Base-by-base conservation (phyloP, 768 basidiomycete genomes). In the Agrocybe pediades region DNA sequence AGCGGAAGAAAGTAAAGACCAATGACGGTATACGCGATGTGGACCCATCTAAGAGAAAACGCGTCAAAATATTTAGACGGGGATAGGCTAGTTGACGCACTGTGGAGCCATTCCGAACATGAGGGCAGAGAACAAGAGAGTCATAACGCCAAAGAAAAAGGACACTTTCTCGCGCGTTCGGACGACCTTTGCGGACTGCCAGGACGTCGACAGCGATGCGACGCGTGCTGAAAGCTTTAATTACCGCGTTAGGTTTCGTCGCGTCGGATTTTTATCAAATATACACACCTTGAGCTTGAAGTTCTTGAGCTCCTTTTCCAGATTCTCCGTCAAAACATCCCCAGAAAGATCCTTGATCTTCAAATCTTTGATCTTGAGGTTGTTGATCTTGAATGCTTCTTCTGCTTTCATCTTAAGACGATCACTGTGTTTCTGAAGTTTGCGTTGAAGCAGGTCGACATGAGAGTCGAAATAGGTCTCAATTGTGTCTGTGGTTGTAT, bases 391-490 rank as follows among this genome's bases (percentile, higher is more conserved):
- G 62, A 92, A 83, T 3, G 87, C 85, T 60, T 88, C 86, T 60
- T 92, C 92, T 0, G 95, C 94, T 60, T 84, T 84, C 67, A 82
- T 73, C 75, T 91, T 94, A 50, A 97, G 78, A 43, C 83, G 78
- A 56, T 94, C 90, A 60, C 90, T 85, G 64, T 94, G 93, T 52
- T 89, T 95, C 69, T 91, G 88, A 24, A 96, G 79, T 53, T 85
- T 85, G 39, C 95, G 85, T 68, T 96, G 90, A 3, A 91, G 70
- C 15, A 92, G 77, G 66, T 91, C 90, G 57, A 91, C 75, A 66
- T 90, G 87, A 1, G 94, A 93, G 73, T 98, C 94, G 67, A 95
- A 96, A 66, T 89, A 97, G 0, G 95, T 97, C 72, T 97, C 95
- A 68, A 95, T 76, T 8, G 95, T 96, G 70, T 97, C 95, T 95